Evolutionary conservation across 1,284 basidiomycete species (phyloP), one percentile per base, ranked within the genome.

Genomic region (Moesziomyces antarcticus): DNA sequence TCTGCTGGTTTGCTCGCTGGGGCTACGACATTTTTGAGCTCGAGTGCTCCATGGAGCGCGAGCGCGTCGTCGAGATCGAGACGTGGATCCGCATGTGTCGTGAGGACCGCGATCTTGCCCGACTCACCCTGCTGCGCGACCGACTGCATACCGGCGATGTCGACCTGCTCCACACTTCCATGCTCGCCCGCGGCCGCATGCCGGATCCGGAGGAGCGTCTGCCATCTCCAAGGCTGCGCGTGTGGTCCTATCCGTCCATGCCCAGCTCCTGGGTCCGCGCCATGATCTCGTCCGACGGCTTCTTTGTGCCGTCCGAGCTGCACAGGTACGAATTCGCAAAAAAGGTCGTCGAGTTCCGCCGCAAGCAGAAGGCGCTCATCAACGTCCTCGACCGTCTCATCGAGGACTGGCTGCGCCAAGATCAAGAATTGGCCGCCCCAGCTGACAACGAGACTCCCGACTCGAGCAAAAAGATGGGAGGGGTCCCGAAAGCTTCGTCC

Each of bases 1-100:
- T 89, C 5, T 93, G 92, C 83, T 97, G 94, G 93, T 87, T 96
- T 13, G 88, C 90, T 0, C 88, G 92, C 40, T 97, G 94, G 93
- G 93, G 91, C 0, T 84, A 86, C 20, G 93, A 96, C 81, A 87
- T 95, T 59, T 87, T 96, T 14, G 82, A 84, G 13, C 87, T 88
- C 52, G 93, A 96, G 83, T 87, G 89, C 67, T 85, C 85, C 37
- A 79, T 66, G 82, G 72, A 79, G 43, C 63, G 59, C 25, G 61
- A 68, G 42, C 63, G 73, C 50, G 59, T 61, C 37, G 48, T 64
- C 40, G 71, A 64, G 56, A 56, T 66, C 58, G 60, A 71, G 46
- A 62, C 62, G 7, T 65, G 66, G 58, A 69, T 73, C 44, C 44
- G 55, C 2, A 60, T 62, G 57, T 65, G 58, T 43, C 57, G 59